phyloP scores from a whole-genome alignment of 331 rosid genomes.

The Prunus yedoensis region DNA sequence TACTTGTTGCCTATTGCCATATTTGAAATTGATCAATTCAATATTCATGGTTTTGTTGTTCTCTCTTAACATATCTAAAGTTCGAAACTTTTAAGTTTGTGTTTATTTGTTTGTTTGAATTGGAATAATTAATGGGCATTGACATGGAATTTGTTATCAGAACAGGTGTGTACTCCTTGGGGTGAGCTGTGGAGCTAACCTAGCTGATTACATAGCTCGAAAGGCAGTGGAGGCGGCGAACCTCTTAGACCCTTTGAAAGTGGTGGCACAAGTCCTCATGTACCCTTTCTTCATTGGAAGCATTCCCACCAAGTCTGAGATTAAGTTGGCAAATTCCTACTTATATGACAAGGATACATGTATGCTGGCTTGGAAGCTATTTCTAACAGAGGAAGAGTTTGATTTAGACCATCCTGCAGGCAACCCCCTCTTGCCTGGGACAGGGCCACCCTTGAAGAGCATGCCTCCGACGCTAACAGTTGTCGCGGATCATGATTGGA shows the following conservation, averaged over 20 bases:
- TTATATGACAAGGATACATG: conserved; percentile 86
- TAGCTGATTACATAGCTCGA: conserved; percentile 74
- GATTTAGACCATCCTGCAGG: conserved; percentile 79
- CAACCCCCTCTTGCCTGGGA: conserved; percentile 66
- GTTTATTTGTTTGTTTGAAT: background rate
- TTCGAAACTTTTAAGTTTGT: background rate
- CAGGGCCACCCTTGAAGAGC: conserved; percentile 58
- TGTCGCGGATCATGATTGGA: conserved; percentile 90
- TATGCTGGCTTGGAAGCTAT: conserved; percentile 85
- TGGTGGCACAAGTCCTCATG: conserved; percentile 86
- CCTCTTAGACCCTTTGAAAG: conserved; percentile 85
- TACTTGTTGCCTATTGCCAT: conserved; percentile 7
- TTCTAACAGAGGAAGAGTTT: conserved; percentile 67
- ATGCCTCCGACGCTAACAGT: conserved; percentile 89
- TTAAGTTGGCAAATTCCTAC: conserved; percentile 82
- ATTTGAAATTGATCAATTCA: background rate
- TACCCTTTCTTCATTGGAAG: conserved; percentile 78
- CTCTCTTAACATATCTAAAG: no score
- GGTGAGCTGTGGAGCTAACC: conserved; percentile 92
- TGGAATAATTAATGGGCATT: background rate
- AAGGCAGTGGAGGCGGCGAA: conserved; percentile 76
- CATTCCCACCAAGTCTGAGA: conserved; percentile 76
- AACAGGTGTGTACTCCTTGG: conserved; percentile 93
- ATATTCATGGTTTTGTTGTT: background rate
- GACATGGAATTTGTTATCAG: conserved; percentile 17